These are phyloP conservation scores for Podila verticillata DNA, from an alignment of 192 early-diverging fungal genomes.

Conservation along the genomic window DNA sequence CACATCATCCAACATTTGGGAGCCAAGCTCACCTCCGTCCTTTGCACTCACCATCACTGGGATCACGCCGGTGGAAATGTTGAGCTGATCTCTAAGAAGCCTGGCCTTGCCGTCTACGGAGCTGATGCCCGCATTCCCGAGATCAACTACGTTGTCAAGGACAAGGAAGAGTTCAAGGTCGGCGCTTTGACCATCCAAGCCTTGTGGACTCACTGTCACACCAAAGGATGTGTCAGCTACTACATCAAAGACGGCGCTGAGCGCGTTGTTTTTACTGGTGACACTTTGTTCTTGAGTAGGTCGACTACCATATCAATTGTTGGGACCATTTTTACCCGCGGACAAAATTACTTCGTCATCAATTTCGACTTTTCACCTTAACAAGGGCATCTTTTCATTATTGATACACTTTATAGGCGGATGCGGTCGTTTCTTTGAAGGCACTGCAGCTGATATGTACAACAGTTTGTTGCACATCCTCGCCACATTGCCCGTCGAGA, in stretches of 20 bases:
- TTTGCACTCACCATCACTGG: constrained; percentile 90
- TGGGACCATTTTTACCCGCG: too few species aligned
- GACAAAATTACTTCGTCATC: too few species aligned
- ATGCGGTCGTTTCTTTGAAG: constrained; percentile 67
- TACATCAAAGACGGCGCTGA: constrained; percentile 73
- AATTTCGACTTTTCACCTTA: too few species aligned
- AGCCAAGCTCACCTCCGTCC: constrained; percentile 70
- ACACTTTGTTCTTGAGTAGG: constrained; percentile 62
- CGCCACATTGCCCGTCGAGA: constrained; percentile 64
- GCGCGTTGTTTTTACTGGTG: constrained; percentile 58
- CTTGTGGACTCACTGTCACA: constrained; percentile 87
- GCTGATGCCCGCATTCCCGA: constrained; percentile 88
- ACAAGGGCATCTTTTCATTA: too few species aligned
- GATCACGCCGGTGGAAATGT: constrained; percentile 90
- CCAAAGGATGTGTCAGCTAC: constrained; percentile 89
- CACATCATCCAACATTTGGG: constrained; percentile 64
- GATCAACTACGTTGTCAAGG: constrained; percentile 77
- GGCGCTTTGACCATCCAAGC: constrained; percentile 81
- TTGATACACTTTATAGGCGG: too few species aligned
- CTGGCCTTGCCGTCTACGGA: constrained; percentile 81
- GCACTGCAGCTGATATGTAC: constrained; percentile 69
- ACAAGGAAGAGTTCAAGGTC: constrained; percentile 80
- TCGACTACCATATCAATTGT: too few species aligned
- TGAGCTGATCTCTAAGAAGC: constrained; percentile 65
- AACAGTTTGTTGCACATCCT: constrained; percentile 63